These are phyloP conservation scores for Rugonectria rugulosa DNA, from an alignment of 2,329 filamentous ascomycete species.

Conservation along the genomic window DNA sequence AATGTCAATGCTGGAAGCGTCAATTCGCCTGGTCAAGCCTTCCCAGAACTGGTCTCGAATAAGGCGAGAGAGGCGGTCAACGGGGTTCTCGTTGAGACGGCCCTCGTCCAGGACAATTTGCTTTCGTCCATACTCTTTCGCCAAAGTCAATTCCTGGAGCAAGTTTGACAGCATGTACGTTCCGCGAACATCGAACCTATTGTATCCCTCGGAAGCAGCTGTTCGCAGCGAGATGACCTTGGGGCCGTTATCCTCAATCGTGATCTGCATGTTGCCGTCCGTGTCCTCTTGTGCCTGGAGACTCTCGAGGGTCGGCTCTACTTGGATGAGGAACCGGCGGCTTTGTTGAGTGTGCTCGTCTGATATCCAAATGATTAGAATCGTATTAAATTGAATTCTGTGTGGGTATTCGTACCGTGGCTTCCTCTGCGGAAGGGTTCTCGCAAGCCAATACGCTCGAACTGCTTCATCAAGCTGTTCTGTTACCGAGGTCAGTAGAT, in stretches of 20 bases:
- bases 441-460: constrained; percentile 59
- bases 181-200: constrained; percentile 88
- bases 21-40: constrained; percentile 86
- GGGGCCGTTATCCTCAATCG: constrained; percentile 92
- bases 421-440: constrained; percentile 66
- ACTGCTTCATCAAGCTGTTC: constrained; percentile 62
- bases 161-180: constrained; percentile 98
- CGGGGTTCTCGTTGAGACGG: constrained; percentile 93
- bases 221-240: constrained; percentile 90
- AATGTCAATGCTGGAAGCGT: constrained; percentile 84
- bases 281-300: constrained; percentile 89
- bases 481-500: constrained; percentile 44
- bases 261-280: constrained; percentile 95
- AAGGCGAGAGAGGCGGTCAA: constrained; percentile 83
- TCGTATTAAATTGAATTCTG: neutral
- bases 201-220: constrained; percentile 83
- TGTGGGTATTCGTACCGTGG: constrained; percentile 55
- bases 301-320: constrained; percentile 81
- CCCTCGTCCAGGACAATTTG: constrained; percentile 91
- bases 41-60: constrained; percentile 95
- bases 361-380: constrained; percentile 45
- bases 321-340: constrained; percentile 85
- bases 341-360: constrained; percentile 75
- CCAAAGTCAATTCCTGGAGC: constrained; percentile 91
- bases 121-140: constrained; percentile 88